A percentile compares a stretch with the other conserved stretches of the same genome.
phyloP scores from a whole-genome alignment of 2,329 filamentous ascomycete genomes.

The Fusarium tricinctum region DNA sequence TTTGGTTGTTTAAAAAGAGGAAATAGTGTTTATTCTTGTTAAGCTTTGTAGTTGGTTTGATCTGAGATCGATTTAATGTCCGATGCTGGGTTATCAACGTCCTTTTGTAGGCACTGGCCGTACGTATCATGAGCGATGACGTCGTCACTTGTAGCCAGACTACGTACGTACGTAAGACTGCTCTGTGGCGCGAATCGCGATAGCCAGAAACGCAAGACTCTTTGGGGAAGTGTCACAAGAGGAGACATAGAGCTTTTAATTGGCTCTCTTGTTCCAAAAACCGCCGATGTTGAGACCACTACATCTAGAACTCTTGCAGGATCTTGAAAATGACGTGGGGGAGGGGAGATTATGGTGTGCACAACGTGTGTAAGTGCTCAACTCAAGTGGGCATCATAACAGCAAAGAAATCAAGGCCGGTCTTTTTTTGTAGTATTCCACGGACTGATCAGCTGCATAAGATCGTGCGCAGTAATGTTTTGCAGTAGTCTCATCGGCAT shows the following conservation, averaged over 20 bases:
- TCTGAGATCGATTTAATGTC: conserved; percentile 1
- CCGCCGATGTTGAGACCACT: conserved; percentile 26
- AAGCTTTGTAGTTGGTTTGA: conserved; percentile 17
- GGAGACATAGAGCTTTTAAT: conserved; percentile 19
- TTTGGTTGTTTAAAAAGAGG: conserved; percentile 16
- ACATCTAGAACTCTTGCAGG: conserved; percentile 26
- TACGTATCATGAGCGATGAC: conserved; percentile 45
- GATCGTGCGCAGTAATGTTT: not conserved
- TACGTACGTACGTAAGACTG: conserved; percentile 37
- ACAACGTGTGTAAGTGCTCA: conserved; percentile 5
- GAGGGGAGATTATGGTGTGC: conserved; percentile 28
- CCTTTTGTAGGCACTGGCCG: conserved; percentile 45
- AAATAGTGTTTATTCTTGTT: conserved; percentile 6
- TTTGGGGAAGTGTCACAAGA: conserved; percentile 42
- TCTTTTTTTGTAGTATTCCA: not conserved
- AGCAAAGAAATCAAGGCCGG: conserved; percentile 32
- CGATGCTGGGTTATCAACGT: conserved; percentile 18
- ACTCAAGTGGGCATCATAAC: conserved; percentile 24
- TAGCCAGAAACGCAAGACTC: conserved; percentile 31
- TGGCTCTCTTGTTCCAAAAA: conserved; percentile 15
- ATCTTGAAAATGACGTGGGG: conserved; percentile 38
- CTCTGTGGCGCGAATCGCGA: conserved; percentile 37
- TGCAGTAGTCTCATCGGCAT: conserved; percentile 10
- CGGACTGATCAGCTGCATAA: not conserved
- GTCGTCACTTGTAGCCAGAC: conserved; percentile 42